Conservation (phyloP, 2,329 filamentous ascomycete species). For the Fusarium foetens region DNA sequence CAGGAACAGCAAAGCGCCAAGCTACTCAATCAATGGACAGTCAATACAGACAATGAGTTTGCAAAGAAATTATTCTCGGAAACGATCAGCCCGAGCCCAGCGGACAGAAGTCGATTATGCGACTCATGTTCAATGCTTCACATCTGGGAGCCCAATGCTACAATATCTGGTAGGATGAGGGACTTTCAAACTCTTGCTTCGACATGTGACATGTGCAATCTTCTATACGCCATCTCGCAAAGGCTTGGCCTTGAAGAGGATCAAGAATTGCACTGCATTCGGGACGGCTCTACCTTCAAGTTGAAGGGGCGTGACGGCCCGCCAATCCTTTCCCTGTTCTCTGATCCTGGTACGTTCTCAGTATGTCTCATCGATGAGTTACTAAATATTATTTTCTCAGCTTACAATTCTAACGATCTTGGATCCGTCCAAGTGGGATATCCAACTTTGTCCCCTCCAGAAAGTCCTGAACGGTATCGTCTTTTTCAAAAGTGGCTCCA, state of each 20-base stretch:
- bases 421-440: neutral
- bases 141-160: neutral
- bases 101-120: neutral
- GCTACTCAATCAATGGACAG: neutral
- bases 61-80: neutral
- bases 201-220: neutral
- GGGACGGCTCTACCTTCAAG: neutral
- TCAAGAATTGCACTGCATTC: neutral
- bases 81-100: accelerated
- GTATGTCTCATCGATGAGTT: accelerated
- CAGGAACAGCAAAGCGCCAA: neutral
- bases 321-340: neutral
- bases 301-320: neutral
- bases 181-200: neutral
- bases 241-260: neutral
- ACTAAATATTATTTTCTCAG: neutral
- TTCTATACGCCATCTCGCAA: neutral
- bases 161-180: neutral
- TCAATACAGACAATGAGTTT: neutral
- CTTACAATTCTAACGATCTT: neutral
- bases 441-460: neutral
- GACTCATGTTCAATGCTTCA: neutral
- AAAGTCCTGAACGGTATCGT: neutral
- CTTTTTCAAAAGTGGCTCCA: neutral
- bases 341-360: neutral